Conservation (phyloP, 176 grass and related monocot genomes). For the Olyra latifolia region DNA sequence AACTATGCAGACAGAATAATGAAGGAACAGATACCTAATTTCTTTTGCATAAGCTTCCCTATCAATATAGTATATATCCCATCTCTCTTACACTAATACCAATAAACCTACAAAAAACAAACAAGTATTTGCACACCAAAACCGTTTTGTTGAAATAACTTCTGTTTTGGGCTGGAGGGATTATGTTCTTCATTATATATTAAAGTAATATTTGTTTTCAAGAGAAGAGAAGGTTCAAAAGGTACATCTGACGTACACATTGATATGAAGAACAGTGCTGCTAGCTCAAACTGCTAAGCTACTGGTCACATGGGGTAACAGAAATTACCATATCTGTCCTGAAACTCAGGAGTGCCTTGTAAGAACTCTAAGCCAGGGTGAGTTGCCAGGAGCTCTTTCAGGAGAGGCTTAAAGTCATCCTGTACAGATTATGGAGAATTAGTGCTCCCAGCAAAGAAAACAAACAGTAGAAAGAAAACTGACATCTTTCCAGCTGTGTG, state of each 20-base stretch:
- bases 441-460: neutral
- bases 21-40: neutral
- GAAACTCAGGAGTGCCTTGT: slow-evolving; percentile 99
- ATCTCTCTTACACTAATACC: neutral
- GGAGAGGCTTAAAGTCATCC: slow-evolving; percentile 95
- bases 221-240: slow-evolving; percentile 14
- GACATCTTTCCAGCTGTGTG: slow-evolving; percentile 7
- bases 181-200: slow-evolving; percentile 10
- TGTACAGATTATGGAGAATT: slow-evolving; percentile 44
- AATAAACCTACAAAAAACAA: neutral
- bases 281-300: neutral
- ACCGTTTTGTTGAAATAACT: neutral
- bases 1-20: neutral
- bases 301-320: neutral
- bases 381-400: slow-evolving; percentile 88
- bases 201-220: neutral
- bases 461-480: neutral
- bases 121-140: neutral
- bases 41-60: neutral
- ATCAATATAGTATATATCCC: neutral
- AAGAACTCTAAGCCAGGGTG: slow-evolving; percentile 99
- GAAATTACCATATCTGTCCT: slow-evolving; percentile 95
- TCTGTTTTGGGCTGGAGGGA: neutral
- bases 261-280: neutral
- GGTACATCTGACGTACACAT: neutral